A percentile compares a stretch with the other conserved stretches of the same genome.
phyloP scores from a whole-genome alignment of 805 yeast species.

The Ogataea ganodermae region DNA sequence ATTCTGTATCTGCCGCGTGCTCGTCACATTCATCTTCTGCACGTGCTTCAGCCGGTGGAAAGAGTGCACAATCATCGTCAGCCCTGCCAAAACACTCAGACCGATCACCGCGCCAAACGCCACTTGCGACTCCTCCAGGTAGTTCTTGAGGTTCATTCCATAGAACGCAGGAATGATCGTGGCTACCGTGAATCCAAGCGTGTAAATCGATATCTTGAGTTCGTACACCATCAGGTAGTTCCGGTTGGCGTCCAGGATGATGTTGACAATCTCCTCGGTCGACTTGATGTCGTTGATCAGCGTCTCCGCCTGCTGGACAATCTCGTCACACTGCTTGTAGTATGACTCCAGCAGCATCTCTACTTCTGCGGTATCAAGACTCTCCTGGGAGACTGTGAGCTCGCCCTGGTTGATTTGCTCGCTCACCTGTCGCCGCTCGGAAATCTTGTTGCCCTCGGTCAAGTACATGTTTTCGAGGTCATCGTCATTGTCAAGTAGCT shows the following conservation, averaged over 20 bases:
- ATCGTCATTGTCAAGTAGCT: constrained; percentile 82
- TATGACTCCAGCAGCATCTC: constrained; percentile 89
- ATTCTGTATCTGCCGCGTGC: constrained; percentile 31
- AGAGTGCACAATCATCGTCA: constrained; percentile 54
- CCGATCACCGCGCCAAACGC: constrained; percentile 65
- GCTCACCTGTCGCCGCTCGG: constrained; percentile 2
- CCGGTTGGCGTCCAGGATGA: constrained; percentile 87
- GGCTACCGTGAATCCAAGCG: constrained; percentile 83
- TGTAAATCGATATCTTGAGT: constrained; percentile 77
- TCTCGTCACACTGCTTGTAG: constrained; percentile 89
- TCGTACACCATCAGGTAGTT: constrained; percentile 88
- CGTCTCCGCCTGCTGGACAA: constrained; percentile 87
- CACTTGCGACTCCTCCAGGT: constrained; percentile 63
- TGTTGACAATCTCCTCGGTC: constrained; percentile 91
- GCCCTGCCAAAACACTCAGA: constrained; percentile 54
- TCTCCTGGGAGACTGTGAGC: constrained; percentile 13
- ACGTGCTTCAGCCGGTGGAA: constrained; percentile 60
- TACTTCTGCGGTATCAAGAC: constrained; percentile 56
- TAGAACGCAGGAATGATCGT: constrained; percentile 84
- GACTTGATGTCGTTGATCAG: constrained; percentile 80
- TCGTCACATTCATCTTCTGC: constrained; percentile 66
- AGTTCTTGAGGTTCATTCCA: constrained; percentile 83
- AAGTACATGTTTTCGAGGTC: constrained; percentile 80
- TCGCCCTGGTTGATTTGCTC: neutral
- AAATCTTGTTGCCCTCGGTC: constrained; percentile 31